Conservation (phyloP, 495 filamentous ascomycete species). For the Cercophora sp. region DNA sequence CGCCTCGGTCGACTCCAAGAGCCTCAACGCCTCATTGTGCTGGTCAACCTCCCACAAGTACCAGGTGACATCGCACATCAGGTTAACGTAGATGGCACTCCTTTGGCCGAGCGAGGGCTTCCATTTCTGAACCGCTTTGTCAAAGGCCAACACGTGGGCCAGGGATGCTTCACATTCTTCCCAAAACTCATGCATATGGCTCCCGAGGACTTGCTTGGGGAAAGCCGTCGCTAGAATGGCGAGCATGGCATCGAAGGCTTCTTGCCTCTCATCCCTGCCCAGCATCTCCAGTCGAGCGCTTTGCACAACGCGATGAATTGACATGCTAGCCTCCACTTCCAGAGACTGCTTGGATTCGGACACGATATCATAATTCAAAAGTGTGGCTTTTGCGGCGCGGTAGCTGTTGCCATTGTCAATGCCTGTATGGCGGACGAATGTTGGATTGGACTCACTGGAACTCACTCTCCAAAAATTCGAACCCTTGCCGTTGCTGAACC, state of each 20-base stretch:
- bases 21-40: not conserved
- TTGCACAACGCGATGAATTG: constrained; percentile 1
- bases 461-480: not conserved
- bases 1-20: not conserved
- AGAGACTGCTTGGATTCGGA: not conserved
- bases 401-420: not conserved
- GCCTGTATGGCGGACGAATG: not conserved
- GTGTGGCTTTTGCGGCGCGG: not conserved
- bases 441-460: not conserved
- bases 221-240: not conserved
- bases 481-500: not conserved
- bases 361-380: constrained; percentile 2
- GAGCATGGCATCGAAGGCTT: not conserved
- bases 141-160: constrained; percentile 1
- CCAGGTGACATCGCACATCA: not conserved
- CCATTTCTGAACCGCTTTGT: not conserved
- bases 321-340: too few relatives aligned
- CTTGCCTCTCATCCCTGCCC: not conserved
- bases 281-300: not conserved
- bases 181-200: not conserved
- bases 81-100: not conserved
- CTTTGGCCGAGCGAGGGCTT: not conserved
- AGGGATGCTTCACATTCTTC: not conserved
- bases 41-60: not conserved
- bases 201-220: not conserved